These are phyloP conservation scores for Coemansia sp. DNA, from an alignment of 192 early-diverging fungal genomes.

Conservation along the genomic window DNA sequence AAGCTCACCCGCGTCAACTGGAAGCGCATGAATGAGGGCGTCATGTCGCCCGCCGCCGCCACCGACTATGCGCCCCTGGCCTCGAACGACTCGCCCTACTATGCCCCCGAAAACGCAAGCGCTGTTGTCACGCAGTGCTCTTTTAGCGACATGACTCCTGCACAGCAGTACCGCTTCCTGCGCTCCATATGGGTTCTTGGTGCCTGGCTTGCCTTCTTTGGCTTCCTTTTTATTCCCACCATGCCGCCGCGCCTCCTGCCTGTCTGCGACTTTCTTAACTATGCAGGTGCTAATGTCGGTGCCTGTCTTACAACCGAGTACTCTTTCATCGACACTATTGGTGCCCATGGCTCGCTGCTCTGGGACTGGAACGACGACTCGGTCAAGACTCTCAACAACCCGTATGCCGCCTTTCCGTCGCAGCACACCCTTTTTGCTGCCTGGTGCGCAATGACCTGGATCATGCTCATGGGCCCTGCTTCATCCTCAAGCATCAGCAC, in stretches of 20 bases:
- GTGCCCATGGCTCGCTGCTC: slow-evolving; percentile 53
- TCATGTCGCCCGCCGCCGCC: slow-evolving; percentile 11
- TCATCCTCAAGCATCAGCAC: slow-evolving; percentile 15
- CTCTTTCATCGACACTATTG: slow-evolving; percentile 50
- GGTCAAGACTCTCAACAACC: slow-evolving; percentile 57
- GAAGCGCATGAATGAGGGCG: slow-evolving; percentile 52
- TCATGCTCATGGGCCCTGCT: slow-evolving; percentile 47
- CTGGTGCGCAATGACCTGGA: slow-evolving; percentile 53
- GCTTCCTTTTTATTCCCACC: slow-evolving; percentile 53
- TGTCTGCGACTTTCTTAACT: slow-evolving; percentile 54
- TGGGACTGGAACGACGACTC: slow-evolving; percentile 58
- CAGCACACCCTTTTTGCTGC: slow-evolving; percentile 56
- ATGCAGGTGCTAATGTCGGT: slow-evolving; percentile 48
- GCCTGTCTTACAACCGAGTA: slow-evolving; percentile 49
- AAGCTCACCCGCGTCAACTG: slow-evolving; percentile 54
- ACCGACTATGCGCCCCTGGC: slow-evolving; percentile 34
- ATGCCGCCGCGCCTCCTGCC: slow-evolving; percentile 56
- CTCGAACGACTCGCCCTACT: slow-evolving; percentile 17
- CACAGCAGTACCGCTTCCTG: slow-evolving; percentile 57
- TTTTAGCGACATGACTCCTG: slow-evolving; percentile 48
- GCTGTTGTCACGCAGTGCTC: slow-evolving; percentile 25
- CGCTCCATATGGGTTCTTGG: slow-evolving; percentile 53
- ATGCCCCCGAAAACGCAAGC: slow-evolving; percentile 20
- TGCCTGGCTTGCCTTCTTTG: slow-evolving; percentile 52
- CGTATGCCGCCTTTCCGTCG: slow-evolving; percentile 54